Percentiles rank a stretch among this genome's conserved stretches.
Evolutionary conservation across 305 asterid species (phyloP).

Genomic region (Ajuga reptans): DNA sequence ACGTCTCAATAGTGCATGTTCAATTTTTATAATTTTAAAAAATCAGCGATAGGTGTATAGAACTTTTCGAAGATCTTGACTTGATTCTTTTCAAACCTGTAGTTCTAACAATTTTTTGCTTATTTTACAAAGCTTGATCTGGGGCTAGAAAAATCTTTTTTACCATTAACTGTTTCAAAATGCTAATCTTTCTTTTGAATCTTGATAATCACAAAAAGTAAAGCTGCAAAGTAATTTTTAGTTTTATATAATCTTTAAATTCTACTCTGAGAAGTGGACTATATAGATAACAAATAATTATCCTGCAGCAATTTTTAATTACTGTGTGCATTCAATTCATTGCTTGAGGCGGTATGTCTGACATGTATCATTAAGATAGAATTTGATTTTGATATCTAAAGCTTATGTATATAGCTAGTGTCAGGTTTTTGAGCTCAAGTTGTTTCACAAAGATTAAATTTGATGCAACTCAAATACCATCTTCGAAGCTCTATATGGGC

Average conservation of each 20-base stretch:
- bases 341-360: background rate
- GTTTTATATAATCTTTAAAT: background rate
- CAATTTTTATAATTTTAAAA: background rate
- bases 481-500: no score
- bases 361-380: background rate
- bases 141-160: background rate
- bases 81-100: background rate
- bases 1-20: conserved; percentile 12
- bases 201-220: background rate
- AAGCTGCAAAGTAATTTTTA: background rate
- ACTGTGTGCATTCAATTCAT: background rate
- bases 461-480: no score
- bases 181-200: background rate
- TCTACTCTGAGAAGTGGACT: background rate
- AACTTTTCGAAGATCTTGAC: background rate
- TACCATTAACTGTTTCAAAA: background rate
- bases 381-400: background rate
- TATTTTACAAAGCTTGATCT: background rate
- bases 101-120: background rate
- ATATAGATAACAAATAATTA: background rate
- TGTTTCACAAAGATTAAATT: no score
- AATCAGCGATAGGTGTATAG: background rate
- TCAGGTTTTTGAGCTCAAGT: no score
- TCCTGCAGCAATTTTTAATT: background rate
- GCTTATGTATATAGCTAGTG: background rate